Evolutionary conservation across 352 stramenopile genomes (phyloP).

Genomic region (Phytophthora pseudosyringae): DNA sequence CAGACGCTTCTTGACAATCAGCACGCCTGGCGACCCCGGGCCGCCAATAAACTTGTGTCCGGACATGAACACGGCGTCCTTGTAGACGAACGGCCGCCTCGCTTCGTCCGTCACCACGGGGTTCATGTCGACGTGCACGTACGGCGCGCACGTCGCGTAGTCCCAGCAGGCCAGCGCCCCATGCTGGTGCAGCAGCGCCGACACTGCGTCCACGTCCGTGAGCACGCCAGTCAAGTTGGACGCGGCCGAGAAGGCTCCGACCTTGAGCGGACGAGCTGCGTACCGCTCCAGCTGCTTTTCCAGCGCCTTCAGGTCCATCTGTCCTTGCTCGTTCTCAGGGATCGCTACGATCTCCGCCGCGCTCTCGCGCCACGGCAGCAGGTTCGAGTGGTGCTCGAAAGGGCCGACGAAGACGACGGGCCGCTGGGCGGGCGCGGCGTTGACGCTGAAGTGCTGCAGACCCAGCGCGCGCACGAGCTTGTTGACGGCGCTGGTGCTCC

Average conservation of each 20-base stretch:
- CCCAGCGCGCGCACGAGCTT: conserved; percentile 82
- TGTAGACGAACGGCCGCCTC: conserved; percentile 58
- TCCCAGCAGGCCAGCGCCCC: conserved; percentile 96
- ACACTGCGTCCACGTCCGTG: conserved; percentile 91
- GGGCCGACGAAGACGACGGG: conserved; percentile 93
- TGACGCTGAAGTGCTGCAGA: conserved; percentile 40
- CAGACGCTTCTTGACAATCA: conserved; percentile 96
- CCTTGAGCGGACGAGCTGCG: conserved; percentile 57
- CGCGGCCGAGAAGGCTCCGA: conserved; percentile 94
- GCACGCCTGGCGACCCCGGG: conserved; percentile 91
- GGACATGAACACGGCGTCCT: conserved; percentile 96
- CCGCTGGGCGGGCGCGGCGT: conserved; percentile 8
- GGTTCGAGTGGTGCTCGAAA: conserved; percentile 98
- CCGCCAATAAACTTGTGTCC: conserved; percentile 98
- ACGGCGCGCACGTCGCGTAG: conserved; percentile 96
- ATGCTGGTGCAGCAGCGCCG: conserved; percentile 92
- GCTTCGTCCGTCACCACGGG: conserved; percentile 58
- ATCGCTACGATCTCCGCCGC: conserved; percentile 82
- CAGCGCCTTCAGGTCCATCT: conserved; percentile 70
- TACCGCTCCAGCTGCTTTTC: conserved; percentile 55
- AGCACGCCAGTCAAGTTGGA: conserved; percentile 97
- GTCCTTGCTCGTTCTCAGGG: conserved; percentile 50
- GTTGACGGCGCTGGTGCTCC: conserved; percentile 84
- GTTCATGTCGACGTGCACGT: conserved; percentile 97
- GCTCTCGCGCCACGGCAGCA: conserved; percentile 97